Evolutionary conservation across 305 asterid genomes (phyloP).

Genomic region (Rubia balearica): DNA sequence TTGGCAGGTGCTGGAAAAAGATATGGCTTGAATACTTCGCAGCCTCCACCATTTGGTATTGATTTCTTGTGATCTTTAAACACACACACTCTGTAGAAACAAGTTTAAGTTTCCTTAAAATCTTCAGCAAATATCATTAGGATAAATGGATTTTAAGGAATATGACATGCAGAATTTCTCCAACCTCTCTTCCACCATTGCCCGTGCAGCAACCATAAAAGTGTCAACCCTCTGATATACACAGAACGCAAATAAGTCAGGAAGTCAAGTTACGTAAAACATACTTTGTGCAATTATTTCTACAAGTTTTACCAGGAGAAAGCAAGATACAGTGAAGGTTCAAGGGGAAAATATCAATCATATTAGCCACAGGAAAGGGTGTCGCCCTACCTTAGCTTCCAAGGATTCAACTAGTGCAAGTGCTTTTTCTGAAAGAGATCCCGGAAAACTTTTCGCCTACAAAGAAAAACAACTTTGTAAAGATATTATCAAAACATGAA

Average conservation of each 20-base stretch:
- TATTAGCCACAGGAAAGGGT: background rate
- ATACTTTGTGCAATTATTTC: background rate
- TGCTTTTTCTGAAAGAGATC: constrained; percentile 60
- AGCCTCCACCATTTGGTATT: too few species aligned
- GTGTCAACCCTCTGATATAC: constrained; percentile 61
- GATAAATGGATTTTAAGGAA: constrained; percentile 14
- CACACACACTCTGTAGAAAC: too few species aligned
- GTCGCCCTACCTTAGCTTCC: constrained; percentile 75
- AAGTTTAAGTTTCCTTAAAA: too few species aligned
- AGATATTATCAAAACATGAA: background rate
- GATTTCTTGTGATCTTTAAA: too few species aligned
- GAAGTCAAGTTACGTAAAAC: background rate
- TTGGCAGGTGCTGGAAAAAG: too few species aligned
- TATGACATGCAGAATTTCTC: constrained; percentile 15
- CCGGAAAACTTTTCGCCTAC: constrained; percentile 72
- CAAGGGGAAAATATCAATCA: background rate
- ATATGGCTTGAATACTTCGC: too few species aligned
- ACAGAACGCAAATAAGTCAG: constrained; percentile 22
- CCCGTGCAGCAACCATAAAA: constrained; percentile 63
- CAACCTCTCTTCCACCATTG: constrained; percentile 75
- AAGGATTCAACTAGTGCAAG: constrained; percentile 58
- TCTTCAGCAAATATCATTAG: constrained; percentile 6
- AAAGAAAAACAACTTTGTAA: constrained; percentile 18
- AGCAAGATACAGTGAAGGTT: background rate
- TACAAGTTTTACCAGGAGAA: background rate